Base-by-base conservation (phyloP, 805 yeast species). In the Myxozyma neotropica region DNA sequence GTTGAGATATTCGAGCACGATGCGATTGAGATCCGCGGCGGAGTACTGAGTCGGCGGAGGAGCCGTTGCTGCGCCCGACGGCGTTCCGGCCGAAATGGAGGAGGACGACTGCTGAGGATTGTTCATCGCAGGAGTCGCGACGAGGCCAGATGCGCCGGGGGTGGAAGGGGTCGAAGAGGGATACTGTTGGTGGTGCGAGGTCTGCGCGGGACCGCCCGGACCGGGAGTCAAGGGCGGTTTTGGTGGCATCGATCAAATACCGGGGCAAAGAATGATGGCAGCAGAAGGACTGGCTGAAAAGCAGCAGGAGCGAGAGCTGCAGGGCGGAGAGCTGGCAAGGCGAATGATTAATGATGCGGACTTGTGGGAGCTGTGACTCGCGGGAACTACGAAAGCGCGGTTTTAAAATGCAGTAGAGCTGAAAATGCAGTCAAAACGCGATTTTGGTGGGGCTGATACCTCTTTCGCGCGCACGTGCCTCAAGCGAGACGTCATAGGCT, bases 1-100 rank as follows among this genome's bases (percentile, higher is more conserved):
- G 72, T 86, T 88, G 66, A 94, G 80, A 69, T 93, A 94, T 68
- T 94, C 99, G 69, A 94, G 78, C 35, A 94, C 98, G 70, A 94
- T 89, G 64, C 94, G 79, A 73, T 92, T 93, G 71, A 94, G 79
- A 72, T 94, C 98, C 4, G 93, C 91, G 50, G 89, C 90, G 0
- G 96, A 85, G 46, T 51, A 54, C 54, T 54, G 57, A 19, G 47
- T n/a, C 17, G 43, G 45, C 44, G 26, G 44, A 24, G 46, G 40
- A 26, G 42, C 15, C 36, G 52, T 1, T 31, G 42, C 52, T 12
- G 27, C 31, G n/a, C 55, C 21, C 6, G 55, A 35, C 5, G 54
- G 27, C 17, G 51, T 19, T 44, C 39, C 38, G 4, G 43, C 38
- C 15, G 52, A 5, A 2, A 24, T 19, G 15, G 50, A 12, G n/a